phyloP scores from a whole-genome alignment of 202 grass and related monocot genomes.

The Miscanthus sacchariflorus region DNA sequence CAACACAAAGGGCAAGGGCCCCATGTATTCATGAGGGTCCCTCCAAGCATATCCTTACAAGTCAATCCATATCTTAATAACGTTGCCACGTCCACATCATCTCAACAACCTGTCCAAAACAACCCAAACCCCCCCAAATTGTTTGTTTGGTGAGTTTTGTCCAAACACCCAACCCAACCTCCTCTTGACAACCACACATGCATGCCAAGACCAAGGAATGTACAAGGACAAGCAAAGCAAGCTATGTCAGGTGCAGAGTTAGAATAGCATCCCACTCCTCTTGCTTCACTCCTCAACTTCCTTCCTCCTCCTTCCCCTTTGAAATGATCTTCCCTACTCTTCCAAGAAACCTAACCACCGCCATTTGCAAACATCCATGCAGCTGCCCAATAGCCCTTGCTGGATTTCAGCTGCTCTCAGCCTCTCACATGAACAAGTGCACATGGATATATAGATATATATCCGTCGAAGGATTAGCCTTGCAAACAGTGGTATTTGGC shows the following conservation, averaged over 20 bases:
- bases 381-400: not conserved
- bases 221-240: slow-evolving; percentile 40
- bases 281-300: slow-evolving; percentile 87
- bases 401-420: not conserved
- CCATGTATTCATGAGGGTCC: not conserved
- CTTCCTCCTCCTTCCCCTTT: slow-evolving; percentile 9
- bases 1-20: slow-evolving; percentile 1
- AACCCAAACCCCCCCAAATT: slow-evolving; percentile 25
- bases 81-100: slow-evolving; percentile 47
- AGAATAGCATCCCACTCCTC: slow-evolving; percentile 35
- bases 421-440: not conserved
- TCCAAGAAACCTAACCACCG: slow-evolving; percentile 36
- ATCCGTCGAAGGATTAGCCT: not conserved
- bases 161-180: slow-evolving; percentile 34
- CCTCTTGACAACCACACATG: slow-evolving; percentile 6
- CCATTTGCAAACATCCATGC: not conserved
- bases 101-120: slow-evolving; percentile 22
- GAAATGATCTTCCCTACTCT: slow-evolving; percentile 42
- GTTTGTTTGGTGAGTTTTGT: slow-evolving; percentile 48
- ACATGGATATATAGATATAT: not conserved
- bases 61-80: slow-evolving; percentile 69
- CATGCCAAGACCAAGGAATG: slow-evolving; percentile 33
- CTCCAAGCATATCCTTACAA: slow-evolving; percentile 54
- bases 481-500: not conserved
- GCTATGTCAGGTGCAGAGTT: slow-evolving; percentile 25